Percentiles rank a stretch among this genome's conserved stretches.
Evolutionary conservation across 179 eudicot species (phyloP).

Genomic region (Beta lomatogona): DNA sequence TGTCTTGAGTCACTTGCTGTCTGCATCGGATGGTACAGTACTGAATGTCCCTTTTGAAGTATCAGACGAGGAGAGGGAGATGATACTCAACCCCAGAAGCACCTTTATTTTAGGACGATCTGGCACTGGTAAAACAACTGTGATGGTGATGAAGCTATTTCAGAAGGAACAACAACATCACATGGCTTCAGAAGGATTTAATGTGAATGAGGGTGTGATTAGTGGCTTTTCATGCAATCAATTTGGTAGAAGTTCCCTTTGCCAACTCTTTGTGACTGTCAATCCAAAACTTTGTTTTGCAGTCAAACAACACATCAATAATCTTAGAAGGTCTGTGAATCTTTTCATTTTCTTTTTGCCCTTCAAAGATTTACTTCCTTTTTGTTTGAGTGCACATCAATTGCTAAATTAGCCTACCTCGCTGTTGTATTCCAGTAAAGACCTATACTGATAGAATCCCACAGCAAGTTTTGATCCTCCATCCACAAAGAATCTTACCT

Average conservation of each 20-base stretch:
- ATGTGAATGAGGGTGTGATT: neutral
- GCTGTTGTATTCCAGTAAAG: neutral
- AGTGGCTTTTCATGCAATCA: neutral
- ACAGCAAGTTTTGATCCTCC: neutral
- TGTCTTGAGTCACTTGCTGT: conserved; percentile 54
- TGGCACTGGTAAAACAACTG: conserved; percentile 80
- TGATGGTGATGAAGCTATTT: conserved; percentile 66
- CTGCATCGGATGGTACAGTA: conserved; percentile 42
- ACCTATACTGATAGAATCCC: neutral
- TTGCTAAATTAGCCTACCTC: neutral
- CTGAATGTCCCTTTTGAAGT: conserved; percentile 65
- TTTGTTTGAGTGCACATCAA: no score
- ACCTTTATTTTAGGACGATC: conserved; percentile 71
- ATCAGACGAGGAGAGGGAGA: conserved; percentile 53
- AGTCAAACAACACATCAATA: conserved; percentile 59
- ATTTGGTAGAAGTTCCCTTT: neutral
- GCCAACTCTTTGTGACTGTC: conserved; percentile 78
- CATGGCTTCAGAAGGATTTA: conserved; percentile 46
- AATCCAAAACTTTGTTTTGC: conserved; percentile 80
- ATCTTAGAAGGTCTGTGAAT: conserved; percentile 52
- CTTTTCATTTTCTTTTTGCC: neutral
- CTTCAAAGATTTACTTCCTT: neutral
- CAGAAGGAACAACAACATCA: conserved; percentile 50
- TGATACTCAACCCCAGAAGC: conserved; percentile 44
- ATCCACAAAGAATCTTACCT: neutral